Percentiles rank a stretch among this genome's conserved stretches.
Evolutionary conservation across 257 asterid species (phyloP).

Genomic region (Rauvolfia tetraphylla): DNA sequence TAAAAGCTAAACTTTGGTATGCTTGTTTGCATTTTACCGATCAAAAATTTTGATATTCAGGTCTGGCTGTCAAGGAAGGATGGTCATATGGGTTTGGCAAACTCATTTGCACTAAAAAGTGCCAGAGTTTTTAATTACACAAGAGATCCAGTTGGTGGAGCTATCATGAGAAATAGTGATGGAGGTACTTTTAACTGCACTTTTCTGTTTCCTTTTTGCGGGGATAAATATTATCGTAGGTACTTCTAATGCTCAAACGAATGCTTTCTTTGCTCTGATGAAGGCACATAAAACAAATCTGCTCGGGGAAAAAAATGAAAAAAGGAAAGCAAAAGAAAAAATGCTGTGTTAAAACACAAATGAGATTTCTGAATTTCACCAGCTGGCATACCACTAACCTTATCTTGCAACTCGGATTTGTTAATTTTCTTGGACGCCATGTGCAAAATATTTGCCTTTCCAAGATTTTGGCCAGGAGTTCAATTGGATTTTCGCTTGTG

Average conservation of each 20-base stretch:
- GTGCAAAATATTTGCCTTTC: neutral
- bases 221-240: neutral
- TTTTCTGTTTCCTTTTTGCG: neutral
- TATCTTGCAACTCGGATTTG: neutral
- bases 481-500: neutral
- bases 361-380: neutral
- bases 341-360: neutral
- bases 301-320: neutral
- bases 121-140: slow-evolving; percentile 63
- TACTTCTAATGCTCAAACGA: neutral
- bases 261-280: neutral
- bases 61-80: slow-evolving; percentile 91
- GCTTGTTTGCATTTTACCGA: slow-evolving; percentile 1
- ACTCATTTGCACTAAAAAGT: slow-evolving; percentile 68
- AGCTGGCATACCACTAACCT: neutral
- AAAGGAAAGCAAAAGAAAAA: neutral
- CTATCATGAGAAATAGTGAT: slow-evolving; percentile 46
- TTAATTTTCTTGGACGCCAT: neutral
- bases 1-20: slow-evolving; percentile 19
- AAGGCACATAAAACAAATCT: neutral
- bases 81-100: slow-evolving; percentile 99
- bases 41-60: slow-evolving; percentile 35
- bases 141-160: slow-evolving; percentile 69
- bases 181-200: slow-evolving; percentile 49
- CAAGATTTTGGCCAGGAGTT: neutral